Conservation (phyloP, 805 yeast genomes). For the Candida dendrica region DNA sequence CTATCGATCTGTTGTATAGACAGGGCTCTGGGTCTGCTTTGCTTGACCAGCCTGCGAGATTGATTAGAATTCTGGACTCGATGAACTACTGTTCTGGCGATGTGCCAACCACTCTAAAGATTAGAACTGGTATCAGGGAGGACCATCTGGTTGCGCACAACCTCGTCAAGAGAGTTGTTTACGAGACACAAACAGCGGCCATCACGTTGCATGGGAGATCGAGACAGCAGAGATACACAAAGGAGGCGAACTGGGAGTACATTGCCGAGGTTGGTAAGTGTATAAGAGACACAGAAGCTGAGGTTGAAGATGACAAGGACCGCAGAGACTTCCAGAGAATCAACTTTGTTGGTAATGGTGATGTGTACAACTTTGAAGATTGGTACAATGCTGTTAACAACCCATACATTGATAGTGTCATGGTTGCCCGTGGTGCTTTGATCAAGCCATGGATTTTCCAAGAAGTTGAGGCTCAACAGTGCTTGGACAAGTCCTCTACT, state of each 20-base stretch:
- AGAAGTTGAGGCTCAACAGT: constrained; percentile 84
- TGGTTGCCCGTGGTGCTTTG: constrained; percentile 97
- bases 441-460: constrained; percentile 99
- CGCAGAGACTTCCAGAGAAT: constrained; percentile 51
- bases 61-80: constrained; percentile 71
- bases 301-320: constrained; percentile 56
- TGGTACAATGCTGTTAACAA: constrained; percentile 69
- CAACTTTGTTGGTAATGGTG: constrained; percentile 93
- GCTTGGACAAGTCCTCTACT: constrained; percentile 82
- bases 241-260: constrained; percentile 90
- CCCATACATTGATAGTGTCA: constrained; percentile 79
- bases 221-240: constrained; percentile 90
- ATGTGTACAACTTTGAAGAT: constrained; percentile 77
- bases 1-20: constrained; percentile 87
- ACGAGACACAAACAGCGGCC: constrained; percentile 80
- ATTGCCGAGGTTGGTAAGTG: constrained; percentile 64
- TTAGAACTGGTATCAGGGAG: constrained; percentile 87
- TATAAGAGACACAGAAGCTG: constrained; percentile 50
- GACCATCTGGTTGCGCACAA: constrained; percentile 80
- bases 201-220: constrained; percentile 95
- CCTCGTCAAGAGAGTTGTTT: constrained; percentile 62
- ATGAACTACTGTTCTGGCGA: constrained; percentile 90
- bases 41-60: constrained; percentile 79
- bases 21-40: constrained; percentile 96
- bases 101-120: constrained; percentile 83